phyloP scores from a whole-genome alignment of 2,329 filamentous ascomycete genomes.

The Fusarium cicatricum region DNA sequence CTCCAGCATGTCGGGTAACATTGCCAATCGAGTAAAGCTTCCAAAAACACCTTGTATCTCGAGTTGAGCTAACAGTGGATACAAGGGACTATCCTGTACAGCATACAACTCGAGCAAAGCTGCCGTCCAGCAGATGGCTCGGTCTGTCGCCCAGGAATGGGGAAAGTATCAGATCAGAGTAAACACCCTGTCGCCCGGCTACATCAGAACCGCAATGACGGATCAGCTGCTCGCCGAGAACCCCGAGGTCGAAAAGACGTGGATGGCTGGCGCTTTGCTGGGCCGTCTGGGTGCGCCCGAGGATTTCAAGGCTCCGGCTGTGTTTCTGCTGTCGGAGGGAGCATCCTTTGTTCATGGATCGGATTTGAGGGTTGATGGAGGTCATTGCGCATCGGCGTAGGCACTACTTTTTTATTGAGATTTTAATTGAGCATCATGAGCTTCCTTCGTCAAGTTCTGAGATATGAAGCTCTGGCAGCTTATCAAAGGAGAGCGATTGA shows the following conservation, averaged over 20 bases:
- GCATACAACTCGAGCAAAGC: constrained; percentile 71
- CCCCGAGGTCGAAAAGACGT: constrained; percentile 59
- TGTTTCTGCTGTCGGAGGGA: constrained; percentile 65
- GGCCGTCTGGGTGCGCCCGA: constrained; percentile 62
- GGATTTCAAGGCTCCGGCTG: constrained; percentile 64
- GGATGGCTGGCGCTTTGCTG: constrained; percentile 63
- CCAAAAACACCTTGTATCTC: not conserved
- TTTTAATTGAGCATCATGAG: no score
- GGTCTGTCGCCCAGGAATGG: constrained; percentile 70
- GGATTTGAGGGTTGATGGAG: constrained; percentile 65
- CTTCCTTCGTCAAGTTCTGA: no score
- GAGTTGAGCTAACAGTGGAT: not conserved
- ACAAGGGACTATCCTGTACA: constrained; percentile 66
- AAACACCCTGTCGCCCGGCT: constrained; percentile 71
- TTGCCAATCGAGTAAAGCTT: constrained; percentile 59
- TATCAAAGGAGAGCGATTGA: no score
- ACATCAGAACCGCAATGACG: constrained; percentile 59
- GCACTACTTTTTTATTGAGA: no score
- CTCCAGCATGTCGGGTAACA: constrained; percentile 57
- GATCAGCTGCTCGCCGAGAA: constrained; percentile 54
- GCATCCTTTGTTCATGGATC: constrained; percentile 66
- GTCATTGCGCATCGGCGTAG: constrained; percentile 55
- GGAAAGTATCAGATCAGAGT: constrained; percentile 69
- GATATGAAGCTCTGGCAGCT: no score
- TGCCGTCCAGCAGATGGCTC: constrained; percentile 66